Percentiles rank a stretch among this genome's conserved stretches.
Conservation (phyloP, 805 yeast genomes). For the Clavispora santaluciae region DNA sequence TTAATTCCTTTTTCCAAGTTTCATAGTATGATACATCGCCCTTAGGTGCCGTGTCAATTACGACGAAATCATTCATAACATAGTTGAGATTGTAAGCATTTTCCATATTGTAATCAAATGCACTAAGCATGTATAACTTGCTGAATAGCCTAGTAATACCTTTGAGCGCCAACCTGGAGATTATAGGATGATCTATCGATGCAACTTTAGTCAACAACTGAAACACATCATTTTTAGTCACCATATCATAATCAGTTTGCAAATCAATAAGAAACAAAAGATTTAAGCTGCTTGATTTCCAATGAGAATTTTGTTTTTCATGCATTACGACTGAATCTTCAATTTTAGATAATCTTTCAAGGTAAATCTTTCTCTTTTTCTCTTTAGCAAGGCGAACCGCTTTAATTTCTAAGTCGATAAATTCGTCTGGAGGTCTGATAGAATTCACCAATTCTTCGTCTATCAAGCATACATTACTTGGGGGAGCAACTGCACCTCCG, state of each 20-base stretch:
- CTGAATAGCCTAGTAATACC: conserved; percentile 46
- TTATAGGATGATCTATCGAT: conserved; percentile 61
- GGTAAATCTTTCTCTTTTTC: conserved; percentile 43
- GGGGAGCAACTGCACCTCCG: conserved; percentile 23
- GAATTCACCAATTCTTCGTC: conserved; percentile 38
- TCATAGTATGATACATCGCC: conserved; percentile 31
- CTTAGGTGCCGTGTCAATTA: conserved; percentile 39
- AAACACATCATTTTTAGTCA: conserved; percentile 36
- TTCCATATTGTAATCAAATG: conserved; percentile 42
- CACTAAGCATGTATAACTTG: conserved; percentile 42
- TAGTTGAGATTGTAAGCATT: conserved; percentile 38
- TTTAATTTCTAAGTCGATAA: conserved; percentile 52
- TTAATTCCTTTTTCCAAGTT: conserved; percentile 48
- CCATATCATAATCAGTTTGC: conserved; percentile 50
- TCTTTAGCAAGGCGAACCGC: conserved; percentile 62
- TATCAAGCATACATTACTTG: conserved; percentile 44
- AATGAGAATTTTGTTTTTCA: conserved; percentile 37
- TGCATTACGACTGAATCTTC: conserved; percentile 30
- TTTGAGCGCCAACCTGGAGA: conserved; percentile 55
- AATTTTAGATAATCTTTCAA: conserved; percentile 37
- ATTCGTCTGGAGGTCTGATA: conserved; percentile 59
- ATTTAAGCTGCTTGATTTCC: conserved; percentile 52
- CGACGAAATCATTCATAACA: conserved; percentile 30
- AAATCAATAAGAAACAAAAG: conserved; percentile 47
- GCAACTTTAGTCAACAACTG: conserved; percentile 44